Evolutionary conservation across 1,139 yeast species (phyloP), one percentile per base, ranked within the genome.

Genomic region (Magnusiomyces clavatus): DNA sequence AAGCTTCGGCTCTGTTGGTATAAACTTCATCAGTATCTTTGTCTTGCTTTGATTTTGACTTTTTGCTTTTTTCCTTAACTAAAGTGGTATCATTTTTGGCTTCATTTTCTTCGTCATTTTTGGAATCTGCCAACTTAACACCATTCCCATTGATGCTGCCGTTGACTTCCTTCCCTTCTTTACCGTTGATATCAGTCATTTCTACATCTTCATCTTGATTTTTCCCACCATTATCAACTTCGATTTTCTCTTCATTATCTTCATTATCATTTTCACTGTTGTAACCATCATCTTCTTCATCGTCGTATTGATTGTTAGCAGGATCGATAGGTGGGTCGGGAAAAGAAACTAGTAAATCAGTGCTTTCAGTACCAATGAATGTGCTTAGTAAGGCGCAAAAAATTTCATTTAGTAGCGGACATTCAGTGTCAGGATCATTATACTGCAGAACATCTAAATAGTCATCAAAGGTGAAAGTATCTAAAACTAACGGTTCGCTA

Each of bases 391-490:
- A 50, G 1, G 86, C 77, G 65, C 95, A 83, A 72, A 84, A 86
- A 6, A 87, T 76, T 66, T 85, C 95, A 60, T 82, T 81, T 47
- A 86, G 65, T 48, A 86, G 65, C 31, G 74, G 77, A 60, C 88
- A 82, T 11, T 76, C 74, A 12, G 69, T 64, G 24, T 70, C 75
- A 45, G 74, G 75, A 46, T 75, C 74, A 42, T 67, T 62, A 51
- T 57, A 79, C 12, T 75, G 75, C 69, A 87, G 71, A 1, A 85
- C 82, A 54, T 79, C 80, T 4, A 84, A 64, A 61, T 81, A 85
- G 62, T 86, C 94, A 66, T 87, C 95, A 69, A 84, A 85, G 0
- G 94, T 83, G 59, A 86, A 83, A 0, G 86, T 78, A 62, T 84
- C 90, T 19, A 87, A 70, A 14, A 77, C 66, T 48, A 86, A 69